Percentiles rank a stretch among this genome's conserved stretches.
Evolutionary conservation across 768 basidiomycete species (phyloP).

Genomic region (Podaxis mareebaensis): DNA sequence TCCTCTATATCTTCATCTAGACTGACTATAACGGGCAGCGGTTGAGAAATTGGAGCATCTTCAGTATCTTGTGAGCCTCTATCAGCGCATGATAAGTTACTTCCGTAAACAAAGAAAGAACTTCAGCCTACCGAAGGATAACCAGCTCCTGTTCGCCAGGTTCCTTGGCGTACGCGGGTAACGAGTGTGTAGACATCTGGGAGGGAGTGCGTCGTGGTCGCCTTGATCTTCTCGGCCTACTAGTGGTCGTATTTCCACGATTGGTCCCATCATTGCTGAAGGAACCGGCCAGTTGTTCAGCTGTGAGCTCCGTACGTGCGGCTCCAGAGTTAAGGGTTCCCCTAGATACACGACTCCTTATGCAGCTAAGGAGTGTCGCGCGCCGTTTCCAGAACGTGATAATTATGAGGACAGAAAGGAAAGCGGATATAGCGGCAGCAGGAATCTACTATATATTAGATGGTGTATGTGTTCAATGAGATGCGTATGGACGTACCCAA

Average conservation of each 20-base stretch:
- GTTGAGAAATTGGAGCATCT: conserved; percentile 42
- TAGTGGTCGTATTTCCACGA: conserved; percentile 25
- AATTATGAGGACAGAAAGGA: conserved; percentile 27
- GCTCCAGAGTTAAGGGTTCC: conserved; percentile 8
- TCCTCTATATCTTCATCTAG: conserved; percentile 39
- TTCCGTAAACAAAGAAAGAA: background rate
- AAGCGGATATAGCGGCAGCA: conserved; percentile 25
- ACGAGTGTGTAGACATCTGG: conserved; percentile 74
- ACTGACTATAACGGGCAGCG: conserved; percentile 39
- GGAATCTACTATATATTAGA: conserved; percentile 24
- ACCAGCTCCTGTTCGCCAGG: conserved; percentile 84
- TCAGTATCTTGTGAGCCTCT: conserved; percentile 56
- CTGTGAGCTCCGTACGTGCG: conserved; percentile 41
- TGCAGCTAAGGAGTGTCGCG: conserved; percentile 15
- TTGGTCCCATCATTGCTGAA: conserved; percentile 26
- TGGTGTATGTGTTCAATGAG: background rate
- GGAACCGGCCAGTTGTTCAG: conserved; percentile 57
- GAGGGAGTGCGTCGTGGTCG: conserved; percentile 67
- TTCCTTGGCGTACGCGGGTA: conserved; percentile 83
- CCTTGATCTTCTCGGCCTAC: conserved; percentile 29
- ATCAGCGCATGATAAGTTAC: conserved; percentile 1
- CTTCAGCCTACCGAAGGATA: conserved; percentile 45
- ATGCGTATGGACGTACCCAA: background rate
- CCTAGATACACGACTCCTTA: conserved; percentile 12
- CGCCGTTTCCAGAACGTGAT: conserved; percentile 23